Evolutionary conservation across 2,329 filamentous ascomycete genomes (phyloP).

Genomic region (Aspergillus spinulosporus): DNA sequence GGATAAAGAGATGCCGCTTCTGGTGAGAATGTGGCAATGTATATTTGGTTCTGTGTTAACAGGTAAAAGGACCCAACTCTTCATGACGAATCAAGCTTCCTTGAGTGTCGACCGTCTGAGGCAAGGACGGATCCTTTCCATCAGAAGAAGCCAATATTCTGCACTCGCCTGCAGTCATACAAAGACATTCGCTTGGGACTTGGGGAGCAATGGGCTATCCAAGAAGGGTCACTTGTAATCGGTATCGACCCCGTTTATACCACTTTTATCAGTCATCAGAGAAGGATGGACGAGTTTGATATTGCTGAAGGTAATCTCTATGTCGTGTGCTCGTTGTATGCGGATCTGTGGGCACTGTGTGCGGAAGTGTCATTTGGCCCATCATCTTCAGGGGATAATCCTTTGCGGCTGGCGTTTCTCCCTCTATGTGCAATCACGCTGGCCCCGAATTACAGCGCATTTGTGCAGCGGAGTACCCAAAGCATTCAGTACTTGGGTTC

Average conservation of each 20-base stretch:
- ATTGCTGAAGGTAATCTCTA: constrained; percentile 32
- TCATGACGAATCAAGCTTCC: not conserved
- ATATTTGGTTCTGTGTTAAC: not conserved
- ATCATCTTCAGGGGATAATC: constrained; percentile 2
- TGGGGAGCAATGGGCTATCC: constrained; percentile 29
- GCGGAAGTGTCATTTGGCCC: constrained; percentile 26
- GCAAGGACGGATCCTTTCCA: constrained; percentile 8
- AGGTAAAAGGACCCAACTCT: not conserved
- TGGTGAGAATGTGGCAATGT: constrained; percentile 12
- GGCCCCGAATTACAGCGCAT: constrained; percentile 32
- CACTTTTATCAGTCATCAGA: constrained; percentile 18
- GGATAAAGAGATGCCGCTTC: constrained; percentile 14
- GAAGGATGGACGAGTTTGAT: constrained; percentile 29
- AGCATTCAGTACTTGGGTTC: constrained; percentile 5
- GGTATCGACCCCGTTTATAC: constrained; percentile 29
- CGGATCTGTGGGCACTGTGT: constrained; percentile 39
- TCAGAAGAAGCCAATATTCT: constrained; percentile 23
- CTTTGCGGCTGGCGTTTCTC: constrained; percentile 29
- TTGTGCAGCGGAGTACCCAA: constrained; percentile 23
- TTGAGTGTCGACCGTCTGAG: not conserved
- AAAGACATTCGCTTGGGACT: constrained; percentile 29
- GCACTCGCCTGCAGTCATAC: constrained; percentile 26
- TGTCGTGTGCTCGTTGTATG: constrained; percentile 34
- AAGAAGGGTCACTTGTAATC: constrained; percentile 34
- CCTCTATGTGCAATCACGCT: constrained; percentile 37